phyloP scores from a whole-genome alignment of 495 filamentous ascomycete species.

The Neurospora pannonica region DNA sequence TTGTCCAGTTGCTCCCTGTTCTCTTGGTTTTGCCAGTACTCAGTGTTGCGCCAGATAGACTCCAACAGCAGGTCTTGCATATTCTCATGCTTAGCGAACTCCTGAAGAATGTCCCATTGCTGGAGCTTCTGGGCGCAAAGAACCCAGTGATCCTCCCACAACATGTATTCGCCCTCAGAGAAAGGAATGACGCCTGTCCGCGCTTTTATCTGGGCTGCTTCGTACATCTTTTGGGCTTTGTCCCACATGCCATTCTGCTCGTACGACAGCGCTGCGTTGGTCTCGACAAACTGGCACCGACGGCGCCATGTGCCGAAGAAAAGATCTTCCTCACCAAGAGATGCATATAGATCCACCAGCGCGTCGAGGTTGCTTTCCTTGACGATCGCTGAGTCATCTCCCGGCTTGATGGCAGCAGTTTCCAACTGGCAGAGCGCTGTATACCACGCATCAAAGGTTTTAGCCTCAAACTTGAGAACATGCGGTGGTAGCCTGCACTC shows the following conservation, averaged over 20 bases:
- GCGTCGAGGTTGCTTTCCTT: constrained; percentile 93
- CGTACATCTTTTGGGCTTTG: constrained; percentile 91
- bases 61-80: constrained; percentile 95
- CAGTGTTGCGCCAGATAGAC: constrained; percentile 85
- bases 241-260: constrained; percentile 99
- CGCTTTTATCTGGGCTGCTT: constrained; percentile 92
- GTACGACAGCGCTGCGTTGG: constrained; percentile 91
- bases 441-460: constrained; percentile 93
- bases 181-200: constrained; percentile 87
- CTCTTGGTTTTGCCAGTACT: constrained; percentile 79
- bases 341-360: constrained; percentile 79
- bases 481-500: constrained; percentile 88
- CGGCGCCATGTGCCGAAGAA: constrained; percentile 98
- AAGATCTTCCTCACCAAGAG: constrained; percentile 86
- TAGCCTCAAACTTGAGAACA: constrained; percentile 85
- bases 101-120: constrained; percentile 94
- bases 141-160: constrained; percentile 99
- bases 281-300: constrained; percentile 89
- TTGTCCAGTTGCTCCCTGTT: constrained; percentile 82
- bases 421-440: constrained; percentile 78
- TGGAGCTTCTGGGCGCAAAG: constrained; percentile 96
- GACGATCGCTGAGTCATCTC: constrained; percentile 71
- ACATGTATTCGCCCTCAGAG: constrained; percentile 92
- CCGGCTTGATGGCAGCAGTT: constrained; percentile 69
- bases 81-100: constrained; percentile 99